Conservation (phyloP, 306 rosid genomes). For the Prosopis cineraria region DNA sequence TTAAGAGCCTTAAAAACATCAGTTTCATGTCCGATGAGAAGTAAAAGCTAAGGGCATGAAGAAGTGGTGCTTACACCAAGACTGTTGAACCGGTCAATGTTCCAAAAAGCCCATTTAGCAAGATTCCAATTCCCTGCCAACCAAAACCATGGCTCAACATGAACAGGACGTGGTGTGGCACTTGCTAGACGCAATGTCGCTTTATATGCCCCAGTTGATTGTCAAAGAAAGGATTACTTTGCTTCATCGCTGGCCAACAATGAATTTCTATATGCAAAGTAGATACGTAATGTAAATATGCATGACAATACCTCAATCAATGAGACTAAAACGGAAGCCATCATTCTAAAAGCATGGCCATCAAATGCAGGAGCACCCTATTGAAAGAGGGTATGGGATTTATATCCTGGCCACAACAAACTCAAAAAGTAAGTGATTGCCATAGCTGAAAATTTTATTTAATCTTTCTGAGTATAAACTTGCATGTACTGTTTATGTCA, state of each 20-base stretch:
- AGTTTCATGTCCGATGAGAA: conserved; percentile 12
- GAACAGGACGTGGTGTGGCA: conserved; percentile 97
- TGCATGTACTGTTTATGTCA: background rate
- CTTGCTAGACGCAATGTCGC: conserved; percentile 96
- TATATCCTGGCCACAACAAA: conserved; percentile 65
- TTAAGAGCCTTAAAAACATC: conserved; percentile 17
- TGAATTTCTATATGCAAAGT: background rate
- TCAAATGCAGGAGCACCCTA: conserved; percentile 99
- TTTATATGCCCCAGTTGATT: conserved; percentile 98
- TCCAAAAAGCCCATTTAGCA: conserved; percentile 91
- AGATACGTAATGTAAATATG: background rate
- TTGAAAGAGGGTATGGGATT: conserved; percentile 93
- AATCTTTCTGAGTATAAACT: background rate
- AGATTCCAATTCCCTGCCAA: conserved; percentile 97
- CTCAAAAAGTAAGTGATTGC: conserved; percentile 30
- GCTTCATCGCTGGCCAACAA: conserved; percentile 1
- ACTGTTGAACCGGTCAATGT: conserved; percentile 86
- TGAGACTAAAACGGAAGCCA: conserved; percentile 96
- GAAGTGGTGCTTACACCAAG: conserved; percentile 64
- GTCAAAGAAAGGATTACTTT: conserved; percentile 29
- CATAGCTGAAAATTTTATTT: conserved; percentile 6
- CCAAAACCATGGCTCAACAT: conserved; percentile 99
- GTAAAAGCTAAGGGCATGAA: conserved; percentile 19
- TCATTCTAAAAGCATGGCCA: conserved; percentile 96
- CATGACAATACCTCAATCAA: conserved; percentile 95